A percentile compares a stretch with the other conserved stretches of the same genome.
phyloP scores from a whole-genome alignment of 805 yeast genomes.

The Candida chilensis region DNA sequence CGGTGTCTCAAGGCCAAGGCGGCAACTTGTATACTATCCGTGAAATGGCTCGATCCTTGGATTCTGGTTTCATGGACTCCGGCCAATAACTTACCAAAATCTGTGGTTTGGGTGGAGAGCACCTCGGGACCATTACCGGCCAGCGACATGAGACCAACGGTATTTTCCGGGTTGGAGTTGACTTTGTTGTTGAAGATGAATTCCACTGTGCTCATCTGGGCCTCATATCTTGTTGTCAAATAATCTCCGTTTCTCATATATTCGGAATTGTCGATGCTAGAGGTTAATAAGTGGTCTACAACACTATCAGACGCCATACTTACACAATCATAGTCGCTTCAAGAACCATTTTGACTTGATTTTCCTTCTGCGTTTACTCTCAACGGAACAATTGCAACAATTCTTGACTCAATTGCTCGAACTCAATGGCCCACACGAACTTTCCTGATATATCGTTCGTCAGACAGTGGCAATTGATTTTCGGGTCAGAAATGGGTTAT shows the following conservation, averaged over 20 bases:
- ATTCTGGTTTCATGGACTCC: conserved; percentile 78
- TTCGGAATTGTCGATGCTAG: conserved; percentile 83
- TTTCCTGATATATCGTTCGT: too few relatives aligned
- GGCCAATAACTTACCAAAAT: conserved; percentile 74
- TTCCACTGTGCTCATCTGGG: conserved; percentile 87
- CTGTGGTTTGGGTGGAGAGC: conserved; percentile 79
- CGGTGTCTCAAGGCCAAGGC: conserved; percentile 91
- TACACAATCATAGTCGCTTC: conserved; percentile 92
- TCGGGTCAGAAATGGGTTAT: too few relatives aligned
- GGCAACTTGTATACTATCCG: conserved; percentile 89
- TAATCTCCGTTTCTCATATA: conserved; percentile 95
- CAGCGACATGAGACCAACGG: conserved; percentile 85
- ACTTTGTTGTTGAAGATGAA: conserved; percentile 79
- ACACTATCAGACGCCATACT: conserved; percentile 5
- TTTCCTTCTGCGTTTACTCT: too few relatives aligned
- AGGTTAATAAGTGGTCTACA: neutral
- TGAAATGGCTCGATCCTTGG: conserved; percentile 56
- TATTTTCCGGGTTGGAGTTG: conserved; percentile 85
- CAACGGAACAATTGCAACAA: too few relatives aligned
- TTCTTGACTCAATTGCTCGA: too few relatives aligned
- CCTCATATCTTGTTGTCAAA: conserved; percentile 79
- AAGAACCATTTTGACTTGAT: conserved; percentile 78
- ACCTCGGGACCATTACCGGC: conserved; percentile 85
- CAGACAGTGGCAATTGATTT: too few relatives aligned
- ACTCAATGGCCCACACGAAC: too few relatives aligned